phyloP scores from a whole-genome alignment of 2,329 filamentous ascomycete genomes.

The Aquanectria penicillioides region DNA sequence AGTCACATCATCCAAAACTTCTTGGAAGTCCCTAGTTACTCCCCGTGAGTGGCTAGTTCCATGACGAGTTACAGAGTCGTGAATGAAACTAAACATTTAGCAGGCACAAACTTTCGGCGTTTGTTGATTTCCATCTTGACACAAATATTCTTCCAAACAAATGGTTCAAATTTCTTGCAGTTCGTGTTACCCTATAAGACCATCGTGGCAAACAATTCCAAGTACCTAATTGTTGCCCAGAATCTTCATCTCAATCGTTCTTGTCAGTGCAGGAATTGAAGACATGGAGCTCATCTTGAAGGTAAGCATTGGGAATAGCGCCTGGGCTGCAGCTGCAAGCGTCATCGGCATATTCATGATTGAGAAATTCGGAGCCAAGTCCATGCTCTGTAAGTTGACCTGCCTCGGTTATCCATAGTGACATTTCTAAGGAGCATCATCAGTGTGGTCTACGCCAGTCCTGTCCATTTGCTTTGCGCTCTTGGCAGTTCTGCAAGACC shows the following conservation, averaged over 20 bases:
- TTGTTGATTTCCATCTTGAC: not conserved
- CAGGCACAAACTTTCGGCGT: not conserved
- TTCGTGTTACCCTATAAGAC: not conserved
- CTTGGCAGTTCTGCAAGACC: not conserved
- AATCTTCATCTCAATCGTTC: not conserved
- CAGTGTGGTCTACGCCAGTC: too few relatives aligned
- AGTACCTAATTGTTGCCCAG: not conserved
- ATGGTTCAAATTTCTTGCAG: conserved; percentile 1
- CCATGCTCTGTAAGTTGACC: not conserved
- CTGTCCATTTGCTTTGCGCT: not conserved
- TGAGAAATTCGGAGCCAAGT: not conserved
- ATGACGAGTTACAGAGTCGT: too few relatives aligned
- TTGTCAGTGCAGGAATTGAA: not conserved
- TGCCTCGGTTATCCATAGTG: not conserved
- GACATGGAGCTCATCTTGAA: not conserved
- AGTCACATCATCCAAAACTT: not conserved
- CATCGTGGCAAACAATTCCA: not conserved
- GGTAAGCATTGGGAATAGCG: not conserved
- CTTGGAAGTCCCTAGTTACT: not conserved
- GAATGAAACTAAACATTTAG: not conserved
- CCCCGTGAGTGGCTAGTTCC: not conserved
- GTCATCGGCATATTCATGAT: not conserved
- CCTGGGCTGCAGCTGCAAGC: not conserved
- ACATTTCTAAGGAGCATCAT: not conserved
- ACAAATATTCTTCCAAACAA: conserved; percentile 1